Evolutionary conservation across 768 basidiomycete genomes (phyloP).

Genomic region (Mycena belliarum): DNA sequence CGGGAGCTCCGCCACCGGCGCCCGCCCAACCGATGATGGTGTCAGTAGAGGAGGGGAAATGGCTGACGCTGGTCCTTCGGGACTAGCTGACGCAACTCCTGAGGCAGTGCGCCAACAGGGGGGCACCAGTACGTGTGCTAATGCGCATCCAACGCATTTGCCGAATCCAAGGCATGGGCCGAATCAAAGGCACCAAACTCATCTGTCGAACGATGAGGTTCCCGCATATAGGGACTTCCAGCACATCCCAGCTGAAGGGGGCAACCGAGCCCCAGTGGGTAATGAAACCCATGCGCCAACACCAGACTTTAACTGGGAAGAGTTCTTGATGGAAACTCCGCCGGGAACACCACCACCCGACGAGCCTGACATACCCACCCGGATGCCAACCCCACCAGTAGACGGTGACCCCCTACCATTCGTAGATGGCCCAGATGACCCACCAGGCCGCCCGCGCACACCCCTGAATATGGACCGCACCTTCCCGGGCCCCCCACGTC

Average conservation of each 20-base stretch:
- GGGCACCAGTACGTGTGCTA: slow-evolving; percentile 6
- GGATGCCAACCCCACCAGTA: neutral
- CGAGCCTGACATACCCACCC: no score
- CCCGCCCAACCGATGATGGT: neutral
- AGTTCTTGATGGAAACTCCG: no score
- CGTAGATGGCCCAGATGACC: no score
- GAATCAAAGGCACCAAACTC: neutral
- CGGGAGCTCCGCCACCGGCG: slow-evolving; percentile 4
- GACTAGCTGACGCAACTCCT: slow-evolving; percentile 1
- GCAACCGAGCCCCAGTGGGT: neutral
- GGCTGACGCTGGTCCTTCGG: neutral
- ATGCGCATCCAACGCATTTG: neutral
- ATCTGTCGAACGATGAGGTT: neutral
- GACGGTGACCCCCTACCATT: neutral
- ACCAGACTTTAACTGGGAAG: no score
- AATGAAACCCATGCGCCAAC: neutral
- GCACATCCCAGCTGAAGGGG: neutral
- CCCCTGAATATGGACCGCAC: neutral
- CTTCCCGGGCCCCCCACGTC: neutral
- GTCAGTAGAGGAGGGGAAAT: neutral
- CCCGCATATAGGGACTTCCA: neutral
- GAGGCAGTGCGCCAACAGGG: neutral
- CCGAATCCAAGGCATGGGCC: neutral
- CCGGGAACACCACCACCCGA: neutral
- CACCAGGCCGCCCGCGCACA: no score